Evolutionary conservation across 202 grass and related monocot genomes (phyloP), one percentile per base, ranked within the genome.

Genomic region (Panicum virgatum): DNA sequence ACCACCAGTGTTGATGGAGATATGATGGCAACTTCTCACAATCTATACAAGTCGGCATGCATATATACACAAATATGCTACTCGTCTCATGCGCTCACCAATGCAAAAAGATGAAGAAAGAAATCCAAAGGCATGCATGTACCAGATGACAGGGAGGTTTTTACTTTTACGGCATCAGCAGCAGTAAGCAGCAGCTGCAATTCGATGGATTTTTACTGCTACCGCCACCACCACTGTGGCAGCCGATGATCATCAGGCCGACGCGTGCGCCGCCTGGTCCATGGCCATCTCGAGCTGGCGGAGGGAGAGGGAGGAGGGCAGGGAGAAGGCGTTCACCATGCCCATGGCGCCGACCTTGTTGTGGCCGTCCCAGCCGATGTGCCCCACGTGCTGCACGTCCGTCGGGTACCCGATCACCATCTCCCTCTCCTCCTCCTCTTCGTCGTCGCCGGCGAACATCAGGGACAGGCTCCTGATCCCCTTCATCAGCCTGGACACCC

Each of bases 321-420:
- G 65, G n/a, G 82, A 88, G 84, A 89, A 76, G 87, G 74, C 67
- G 79, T 72, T 82, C 45, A 30, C 84, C 92, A 89, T 87, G 84
- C 32, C 80, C 85, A 85, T 80, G 45, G 65, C 85, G 6, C 74
- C 83, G 9, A 83, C 73, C 82, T 80, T 81, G 83, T 69, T 83
- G 29, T 57, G 65, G 15, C 73, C 78, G 19, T 97, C 92, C 92
- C 88, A 91, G 0, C 94, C 94, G 36, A 97, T 97, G 90, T 97
- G 94, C 8, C 83, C 92, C 9, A 97, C 79, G 57, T 97, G 94
- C 87, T 89, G 88, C 81, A 94, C 92, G 72, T 94, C 90, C 7
- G 92, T 94, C 12, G 94, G 94, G 63, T 82, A 84, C 15, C 94
- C 94, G 46, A 97, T 97, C 56, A 86, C 88, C 77, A 97, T 94